Conservation (phyloP, 139 green algal species). For the Tetraselmis striata region DNA sequence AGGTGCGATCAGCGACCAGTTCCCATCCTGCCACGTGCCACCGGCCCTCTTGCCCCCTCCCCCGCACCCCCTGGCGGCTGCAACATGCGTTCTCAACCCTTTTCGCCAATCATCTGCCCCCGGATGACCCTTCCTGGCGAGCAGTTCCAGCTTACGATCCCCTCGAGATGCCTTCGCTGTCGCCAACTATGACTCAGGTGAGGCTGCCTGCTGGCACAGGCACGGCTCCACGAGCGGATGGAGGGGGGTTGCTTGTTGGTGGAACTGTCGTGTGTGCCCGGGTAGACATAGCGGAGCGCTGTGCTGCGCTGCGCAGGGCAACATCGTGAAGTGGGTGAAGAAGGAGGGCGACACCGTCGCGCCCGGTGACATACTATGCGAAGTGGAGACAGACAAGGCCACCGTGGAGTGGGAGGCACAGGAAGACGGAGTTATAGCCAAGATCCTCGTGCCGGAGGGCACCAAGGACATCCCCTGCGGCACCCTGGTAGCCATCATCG, state of each 20-base stretch:
- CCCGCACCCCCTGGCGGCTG: background rate
- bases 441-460: constrained; percentile 69
- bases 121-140: background rate
- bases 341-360: constrained; percentile 71
- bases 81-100: background rate
- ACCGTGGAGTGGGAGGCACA: constrained; percentile 90
- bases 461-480: constrained; percentile 63
- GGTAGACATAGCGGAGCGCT: too few relatives aligned
- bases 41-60: background rate
- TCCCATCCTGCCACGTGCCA: too few relatives aligned
- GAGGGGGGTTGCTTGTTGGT: background rate
- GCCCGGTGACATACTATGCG: constrained; percentile 81
- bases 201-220: background rate
- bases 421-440: constrained; percentile 85
- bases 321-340: constrained; percentile 88
- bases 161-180: constrained; percentile 84
- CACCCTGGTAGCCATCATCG: constrained; percentile 53
- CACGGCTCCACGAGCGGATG: background rate
- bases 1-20: background rate
- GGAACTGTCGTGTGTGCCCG: background rate
- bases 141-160: constrained; percentile 45
- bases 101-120: background rate
- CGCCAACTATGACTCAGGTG: constrained; percentile 83
- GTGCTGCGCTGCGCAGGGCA: constrained; percentile 53
- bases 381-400: constrained; percentile 97